Conservation (phyloP, 1,284 basidiomycete species). For the Ustilago cynodontis region DNA sequence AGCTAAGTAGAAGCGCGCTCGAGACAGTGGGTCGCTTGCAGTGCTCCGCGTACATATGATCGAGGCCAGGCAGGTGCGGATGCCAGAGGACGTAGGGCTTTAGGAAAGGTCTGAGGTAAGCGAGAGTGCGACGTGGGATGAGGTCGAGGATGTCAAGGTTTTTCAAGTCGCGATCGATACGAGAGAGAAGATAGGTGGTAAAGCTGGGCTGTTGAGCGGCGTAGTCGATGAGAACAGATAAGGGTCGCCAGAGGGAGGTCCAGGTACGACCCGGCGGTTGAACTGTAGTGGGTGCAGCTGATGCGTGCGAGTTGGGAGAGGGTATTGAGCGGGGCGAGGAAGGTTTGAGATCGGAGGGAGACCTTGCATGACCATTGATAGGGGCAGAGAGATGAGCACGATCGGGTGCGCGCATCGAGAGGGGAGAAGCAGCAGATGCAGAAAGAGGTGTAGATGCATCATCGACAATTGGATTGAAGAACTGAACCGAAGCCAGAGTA, state of each 20-base stretch:
- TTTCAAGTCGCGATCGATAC: conserved; percentile 29
- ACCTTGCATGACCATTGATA: neutral
- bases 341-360: conserved; percentile 11
- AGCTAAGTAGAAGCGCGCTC: conserved; percentile 41
- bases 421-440: conserved; percentile 16
- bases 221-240: conserved; percentile 54
- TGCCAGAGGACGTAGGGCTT: conserved; percentile 48
- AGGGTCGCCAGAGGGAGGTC: conserved; percentile 51
- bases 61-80: conserved; percentile 43
- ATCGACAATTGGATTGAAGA: conserved; percentile 41
- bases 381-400: conserved; percentile 11
- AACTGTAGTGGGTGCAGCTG: conserved; percentile 13
- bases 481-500: conserved; percentile 47
- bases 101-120: conserved; percentile 42
- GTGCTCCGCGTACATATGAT: conserved; percentile 34
- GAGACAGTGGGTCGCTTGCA: conserved; percentile 33
- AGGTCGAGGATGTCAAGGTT: conserved; percentile 43
- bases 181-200: conserved; percentile 37
- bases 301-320: conserved; percentile 14
- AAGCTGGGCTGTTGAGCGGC: conserved; percentile 50
- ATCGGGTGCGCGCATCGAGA: conserved; percentile 7
- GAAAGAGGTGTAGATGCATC: conserved; percentile 17
- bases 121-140: conserved; percentile 29
- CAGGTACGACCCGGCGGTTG: conserved; percentile 50
- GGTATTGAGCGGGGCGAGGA: conserved; percentile 4